Conservation (phyloP, 192 early-diverging fungal species). For the Coemansia sp. region DNA sequence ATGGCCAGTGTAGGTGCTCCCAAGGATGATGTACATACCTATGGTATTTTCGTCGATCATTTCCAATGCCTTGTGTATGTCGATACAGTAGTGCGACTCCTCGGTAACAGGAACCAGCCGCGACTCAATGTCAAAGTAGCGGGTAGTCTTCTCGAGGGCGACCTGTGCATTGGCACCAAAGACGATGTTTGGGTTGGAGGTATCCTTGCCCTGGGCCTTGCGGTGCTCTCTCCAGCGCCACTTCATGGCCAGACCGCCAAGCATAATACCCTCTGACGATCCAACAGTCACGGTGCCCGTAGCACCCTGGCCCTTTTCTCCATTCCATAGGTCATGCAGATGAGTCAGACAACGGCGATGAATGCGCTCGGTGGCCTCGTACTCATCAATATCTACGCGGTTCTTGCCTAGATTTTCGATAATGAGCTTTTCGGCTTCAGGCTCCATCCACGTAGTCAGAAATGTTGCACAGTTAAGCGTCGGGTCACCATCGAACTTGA, state of each 20-base stretch:
- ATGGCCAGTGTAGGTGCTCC: conserved; percentile 80
- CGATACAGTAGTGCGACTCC: conserved; percentile 57
- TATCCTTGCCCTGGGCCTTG: conserved; percentile 60
- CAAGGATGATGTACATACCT: conserved; percentile 73
- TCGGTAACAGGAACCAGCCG: conserved; percentile 63
- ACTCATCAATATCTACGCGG: conserved; percentile 70
- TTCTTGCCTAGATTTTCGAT: conserved; percentile 75
- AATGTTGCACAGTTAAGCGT: conserved; percentile 74
- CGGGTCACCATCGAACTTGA: conserved; percentile 77
- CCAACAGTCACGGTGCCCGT: conserved; percentile 74
- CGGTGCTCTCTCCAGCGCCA: conserved; percentile 68
- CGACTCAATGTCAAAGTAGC: conserved; percentile 77
- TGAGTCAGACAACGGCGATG: conserved; percentile 68
- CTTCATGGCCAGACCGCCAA: conserved; percentile 77
- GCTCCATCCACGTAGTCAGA: conserved; percentile 82
- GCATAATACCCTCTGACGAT: conserved; percentile 77
- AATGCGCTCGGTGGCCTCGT: conserved; percentile 64
- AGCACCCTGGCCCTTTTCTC: conserved; percentile 44
- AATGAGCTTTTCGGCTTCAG: conserved; percentile 77
- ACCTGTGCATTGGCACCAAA: conserved; percentile 77
- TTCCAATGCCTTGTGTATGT: conserved; percentile 62
- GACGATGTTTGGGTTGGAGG: conserved; percentile 75
- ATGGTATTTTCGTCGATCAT: conserved; percentile 85
- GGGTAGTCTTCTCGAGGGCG: conserved; percentile 66
- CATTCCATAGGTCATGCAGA: conserved; percentile 69